Evolutionary conservation across 441 rosid species (phyloP), one percentile per base, ranked within the genome.

Genomic region (Manihot esculenta): DNA sequence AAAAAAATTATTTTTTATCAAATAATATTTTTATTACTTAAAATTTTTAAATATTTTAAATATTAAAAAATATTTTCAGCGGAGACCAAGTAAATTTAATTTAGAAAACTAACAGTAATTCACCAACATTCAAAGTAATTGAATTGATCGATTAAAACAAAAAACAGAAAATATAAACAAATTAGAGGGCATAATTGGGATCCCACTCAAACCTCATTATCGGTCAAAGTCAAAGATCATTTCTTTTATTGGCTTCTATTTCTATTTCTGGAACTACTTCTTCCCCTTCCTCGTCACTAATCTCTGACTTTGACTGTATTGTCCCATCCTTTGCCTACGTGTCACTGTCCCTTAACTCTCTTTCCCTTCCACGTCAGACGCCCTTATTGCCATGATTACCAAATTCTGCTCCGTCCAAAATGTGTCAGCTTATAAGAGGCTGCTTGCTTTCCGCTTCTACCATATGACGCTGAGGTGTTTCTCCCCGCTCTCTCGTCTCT

Each of bases 251-350:
- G 15, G 21, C 4, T 75, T 78, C 73, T 20, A 15, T n/a, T n/a
- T n/a, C 53, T 49, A 18, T 5, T 55, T 55, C 33, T 53, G 7
- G 69, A 77, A 72, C 74, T 13, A 66, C 76, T 17, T 17, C 45
- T 45, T 42, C 42, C 17, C 54, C 33, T 80, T 79, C 79, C 78
- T 38, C 75, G 75, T 84, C 89, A 83, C 45, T 82, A 76, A 78
- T 67, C 48, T 84, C 79, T 78, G 87, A 87, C 88, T 87, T 84
- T 87, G 87, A 87, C 89, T 66, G 50, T n/a, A n/a, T 24, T 14
- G 11, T 7, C 35, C 26, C 14, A 73, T 5, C 12, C 21, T 44
- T 5, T 61, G 11, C 66, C 69, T 70, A 84, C 82, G 77, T 70
- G 83, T 62, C 72, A 49, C 26, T 7, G 3, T n/a, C 21, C 20